Evolutionary conservation across 2,329 filamentous ascomycete species (phyloP).

Genomic region (Aspergillus glaucus): DNA sequence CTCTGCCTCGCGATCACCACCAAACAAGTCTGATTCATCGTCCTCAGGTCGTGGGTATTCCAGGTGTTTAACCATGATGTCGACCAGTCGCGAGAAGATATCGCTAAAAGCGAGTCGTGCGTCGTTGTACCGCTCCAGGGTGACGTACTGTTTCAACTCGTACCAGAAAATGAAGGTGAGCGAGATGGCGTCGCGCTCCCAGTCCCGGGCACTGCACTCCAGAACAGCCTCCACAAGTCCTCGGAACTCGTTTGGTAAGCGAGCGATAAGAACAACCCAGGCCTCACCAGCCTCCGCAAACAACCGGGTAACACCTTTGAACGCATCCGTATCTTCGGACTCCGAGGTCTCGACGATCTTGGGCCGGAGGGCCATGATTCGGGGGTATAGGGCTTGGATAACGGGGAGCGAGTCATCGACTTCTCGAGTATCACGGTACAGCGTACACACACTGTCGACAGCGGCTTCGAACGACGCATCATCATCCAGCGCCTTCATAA

Average conservation of each 20-base stretch:
- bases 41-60: conserved; percentile 76
- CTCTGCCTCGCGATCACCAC: conserved; percentile 90
- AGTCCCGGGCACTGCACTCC: conserved; percentile 84
- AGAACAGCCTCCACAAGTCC: conserved; percentile 81
- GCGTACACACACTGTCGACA: conserved; percentile 84
- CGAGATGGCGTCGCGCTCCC: conserved; percentile 83
- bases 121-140: conserved; percentile 80
- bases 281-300: conserved; percentile 90
- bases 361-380: conserved; percentile 67
- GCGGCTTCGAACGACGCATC: conserved; percentile 79
- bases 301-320: conserved; percentile 82
- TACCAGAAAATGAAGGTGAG: conserved; percentile 98
- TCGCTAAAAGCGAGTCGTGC: conserved; percentile 71
- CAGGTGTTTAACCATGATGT: conserved; percentile 85
- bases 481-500: conserved; percentile 69
- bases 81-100: conserved; percentile 81
- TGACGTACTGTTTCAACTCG: conserved; percentile 93
- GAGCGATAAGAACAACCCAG: conserved; percentile 87
- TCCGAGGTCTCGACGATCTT: conserved; percentile 69
- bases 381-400: conserved; percentile 77
- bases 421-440: conserved; percentile 86
- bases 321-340: conserved; percentile 75
- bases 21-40: conserved; percentile 78
- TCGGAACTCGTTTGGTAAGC: conserved; percentile 74
- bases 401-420: conserved; percentile 81